Conservation (phyloP, 2,329 filamentous ascomycete species). For the Neopestalotiopsis rosae region DNA sequence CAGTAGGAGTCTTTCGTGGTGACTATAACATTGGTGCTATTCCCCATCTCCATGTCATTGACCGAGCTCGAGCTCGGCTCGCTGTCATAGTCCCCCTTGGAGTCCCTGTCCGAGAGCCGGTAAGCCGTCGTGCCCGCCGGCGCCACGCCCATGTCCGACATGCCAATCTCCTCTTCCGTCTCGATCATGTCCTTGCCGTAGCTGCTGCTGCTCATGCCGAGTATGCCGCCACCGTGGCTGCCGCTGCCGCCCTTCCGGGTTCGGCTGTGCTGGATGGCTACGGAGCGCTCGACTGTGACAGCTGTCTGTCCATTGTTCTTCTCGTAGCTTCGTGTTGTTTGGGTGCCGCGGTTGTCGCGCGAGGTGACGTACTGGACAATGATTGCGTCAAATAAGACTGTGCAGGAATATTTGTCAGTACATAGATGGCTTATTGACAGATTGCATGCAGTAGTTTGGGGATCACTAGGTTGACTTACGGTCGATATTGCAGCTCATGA, state of each 20-base stretch:
- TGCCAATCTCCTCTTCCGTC: conserved; percentile 8
- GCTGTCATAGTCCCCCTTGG: neutral
- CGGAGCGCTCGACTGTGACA: neutral
- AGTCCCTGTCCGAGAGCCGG: neutral
- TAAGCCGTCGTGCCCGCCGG: neutral
- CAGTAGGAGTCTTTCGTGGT: neutral
- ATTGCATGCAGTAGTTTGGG: neutral
- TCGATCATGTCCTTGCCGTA: neutral
- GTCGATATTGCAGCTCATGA: conserved; percentile 70
- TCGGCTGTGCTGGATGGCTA: neutral
- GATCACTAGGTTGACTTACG: conserved; percentile 43
- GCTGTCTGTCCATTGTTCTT: neutral
- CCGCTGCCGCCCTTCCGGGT: neutral
- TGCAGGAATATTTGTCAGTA: neutral
- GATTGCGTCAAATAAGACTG: conserved; percentile 63
- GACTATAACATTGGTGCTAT: neutral
- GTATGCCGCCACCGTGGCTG: neutral
- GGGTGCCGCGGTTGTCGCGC: conserved; percentile 44
- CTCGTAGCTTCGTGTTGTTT: neutral
- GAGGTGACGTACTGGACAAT: conserved; percentile 68
- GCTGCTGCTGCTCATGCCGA: neutral
- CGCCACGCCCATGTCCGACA: neutral
- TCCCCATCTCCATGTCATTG: neutral
- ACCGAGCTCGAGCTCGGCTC: neutral
- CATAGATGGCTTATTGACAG: no score